Evolutionary conservation across 2,329 filamentous ascomycete species (phyloP).

Genomic region (Neopestalotiopsis clavispora): DNA sequence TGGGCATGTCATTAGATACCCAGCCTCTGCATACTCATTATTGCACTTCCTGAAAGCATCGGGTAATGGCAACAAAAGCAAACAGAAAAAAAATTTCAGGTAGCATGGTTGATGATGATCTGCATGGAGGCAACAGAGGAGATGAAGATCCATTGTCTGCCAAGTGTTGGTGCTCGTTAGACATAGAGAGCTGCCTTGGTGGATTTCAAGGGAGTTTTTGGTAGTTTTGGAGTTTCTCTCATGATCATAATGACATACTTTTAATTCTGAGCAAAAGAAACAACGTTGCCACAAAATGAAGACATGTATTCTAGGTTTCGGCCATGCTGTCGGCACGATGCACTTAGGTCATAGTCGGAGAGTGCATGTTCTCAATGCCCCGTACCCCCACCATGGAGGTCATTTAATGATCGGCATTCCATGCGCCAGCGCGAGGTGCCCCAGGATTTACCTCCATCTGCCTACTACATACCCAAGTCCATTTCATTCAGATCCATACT

Average conservation of each 20-base stretch:
- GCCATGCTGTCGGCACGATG: not conserved
- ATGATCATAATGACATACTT: conserved; percentile 11
- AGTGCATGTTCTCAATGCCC: not conserved
- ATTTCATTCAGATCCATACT: not conserved
- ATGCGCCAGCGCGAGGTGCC: not conserved
- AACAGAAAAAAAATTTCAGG: not conserved
- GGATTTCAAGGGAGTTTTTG: conserved; percentile 1
- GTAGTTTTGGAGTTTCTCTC: conserved; percentile 7
- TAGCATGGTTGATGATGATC: not conserved
- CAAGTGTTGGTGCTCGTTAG: conserved; percentile 8
- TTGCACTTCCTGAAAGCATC: not conserved
- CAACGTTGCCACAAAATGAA: not conserved
- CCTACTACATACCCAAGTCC: too few species aligned
- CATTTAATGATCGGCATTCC: not conserved
- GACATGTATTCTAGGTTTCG: not conserved
- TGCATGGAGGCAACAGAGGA: conserved; percentile 3
- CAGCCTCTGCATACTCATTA: not conserved
- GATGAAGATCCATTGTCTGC: not conserved
- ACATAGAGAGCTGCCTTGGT: conserved; percentile 2
- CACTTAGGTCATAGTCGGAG: too few species aligned
- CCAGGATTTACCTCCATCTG: not conserved
- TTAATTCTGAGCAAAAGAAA: not conserved
- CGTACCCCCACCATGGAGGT: not conserved
- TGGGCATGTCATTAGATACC: not conserved
- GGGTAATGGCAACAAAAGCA: not conserved